These are phyloP conservation scores for Metarhizium rileyi DNA, from an alignment of 2,329 filamentous ascomycete genomes.

Conservation along the genomic window DNA sequence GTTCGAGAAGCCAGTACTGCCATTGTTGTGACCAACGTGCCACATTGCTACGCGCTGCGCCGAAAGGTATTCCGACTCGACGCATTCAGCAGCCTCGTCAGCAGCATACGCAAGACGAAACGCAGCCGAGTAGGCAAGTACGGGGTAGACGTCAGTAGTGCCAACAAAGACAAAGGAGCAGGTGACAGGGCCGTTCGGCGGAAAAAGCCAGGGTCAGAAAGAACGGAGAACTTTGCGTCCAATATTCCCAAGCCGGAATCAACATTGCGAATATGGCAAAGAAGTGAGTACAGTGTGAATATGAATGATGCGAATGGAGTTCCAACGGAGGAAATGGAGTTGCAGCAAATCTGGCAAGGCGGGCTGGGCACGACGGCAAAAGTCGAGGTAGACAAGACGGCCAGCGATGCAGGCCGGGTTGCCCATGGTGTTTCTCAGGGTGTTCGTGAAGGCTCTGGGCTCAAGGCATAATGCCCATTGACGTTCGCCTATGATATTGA, in stretches of 20 bases:
- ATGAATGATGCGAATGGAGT: not conserved
- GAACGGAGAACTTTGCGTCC: not conserved
- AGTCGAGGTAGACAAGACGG: not conserved
- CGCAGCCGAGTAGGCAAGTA: not conserved
- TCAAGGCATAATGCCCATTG: not conserved
- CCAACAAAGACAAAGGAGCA: not conserved
- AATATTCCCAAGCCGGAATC: not conserved
- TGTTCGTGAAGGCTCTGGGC: not conserved
- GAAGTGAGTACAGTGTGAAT: slow-evolving; percentile 5
- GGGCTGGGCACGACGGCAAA: slow-evolving; percentile 4
- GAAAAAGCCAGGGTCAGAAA: not conserved
- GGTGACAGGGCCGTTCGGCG: not conserved
- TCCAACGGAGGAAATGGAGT: not conserved
- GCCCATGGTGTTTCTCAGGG: not conserved
- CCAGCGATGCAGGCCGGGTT: not conserved
- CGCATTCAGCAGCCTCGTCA: slow-evolving; percentile 1
- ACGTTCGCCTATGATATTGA: too few species aligned
- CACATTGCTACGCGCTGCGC: slow-evolving; percentile 18
- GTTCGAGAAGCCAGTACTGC: slow-evolving; percentile 42
- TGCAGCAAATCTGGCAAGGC: not conserved
- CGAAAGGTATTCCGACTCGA: slow-evolving; percentile 3
- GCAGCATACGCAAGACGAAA: not conserved
- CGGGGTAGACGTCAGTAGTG: not conserved
- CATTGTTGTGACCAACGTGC: slow-evolving; percentile 43
- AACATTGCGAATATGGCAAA: slow-evolving; percentile 5